Conservation (phyloP, 108 stramenopile genomes). For the Cyclotella kingstonii region DNA sequence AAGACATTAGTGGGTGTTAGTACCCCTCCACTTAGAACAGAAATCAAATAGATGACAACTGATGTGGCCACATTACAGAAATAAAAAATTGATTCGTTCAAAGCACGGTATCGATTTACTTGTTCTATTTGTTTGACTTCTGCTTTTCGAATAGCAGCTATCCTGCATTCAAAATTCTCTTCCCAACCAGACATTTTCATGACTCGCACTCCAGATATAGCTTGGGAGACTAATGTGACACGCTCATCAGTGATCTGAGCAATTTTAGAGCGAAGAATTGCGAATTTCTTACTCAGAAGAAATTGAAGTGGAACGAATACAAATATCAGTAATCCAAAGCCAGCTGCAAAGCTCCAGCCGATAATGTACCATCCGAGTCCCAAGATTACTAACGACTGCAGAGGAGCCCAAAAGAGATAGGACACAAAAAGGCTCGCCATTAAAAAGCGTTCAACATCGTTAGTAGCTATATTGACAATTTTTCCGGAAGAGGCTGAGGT, state of each 20-base stretch:
- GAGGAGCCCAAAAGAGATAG: slow-evolving; percentile 80
- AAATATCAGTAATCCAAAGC: slow-evolving; percentile 69
- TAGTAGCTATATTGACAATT: slow-evolving; percentile 87
- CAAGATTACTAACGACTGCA: slow-evolving; percentile 80
- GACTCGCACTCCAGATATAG: slow-evolving; percentile 78
- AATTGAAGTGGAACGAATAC: slow-evolving; percentile 87
- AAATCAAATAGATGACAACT: slow-evolving; percentile 48
- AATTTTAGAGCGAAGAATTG: slow-evolving; percentile 60
- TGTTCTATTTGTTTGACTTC: slow-evolving; percentile 68
- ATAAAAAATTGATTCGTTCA: slow-evolving; percentile 82
- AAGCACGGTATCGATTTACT: slow-evolving; percentile 63
- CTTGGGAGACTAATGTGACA: slow-evolving; percentile 86
- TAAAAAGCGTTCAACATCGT: slow-evolving; percentile 91
- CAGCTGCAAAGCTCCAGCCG: slow-evolving; percentile 85
- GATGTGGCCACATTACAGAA: slow-evolving; percentile 51
- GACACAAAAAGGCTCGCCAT: slow-evolving; percentile 63
- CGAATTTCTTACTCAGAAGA: slow-evolving; percentile 67
- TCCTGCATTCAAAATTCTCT: slow-evolving; percentile 64
- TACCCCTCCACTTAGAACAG: slow-evolving; percentile 41
- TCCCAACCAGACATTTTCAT: slow-evolving; percentile 90
- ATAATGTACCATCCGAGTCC: slow-evolving; percentile 61
- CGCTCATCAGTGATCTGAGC: slow-evolving; percentile 86
- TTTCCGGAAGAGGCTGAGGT: slow-evolving; percentile 56
- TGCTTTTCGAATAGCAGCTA: slow-evolving; percentile 50
- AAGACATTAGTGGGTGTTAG: slow-evolving; percentile 56